Evolutionary conservation across 345 rosid genomes (phyloP), one percentile per base, ranked within the genome.

Genomic region (Citrus inodora): DNA sequence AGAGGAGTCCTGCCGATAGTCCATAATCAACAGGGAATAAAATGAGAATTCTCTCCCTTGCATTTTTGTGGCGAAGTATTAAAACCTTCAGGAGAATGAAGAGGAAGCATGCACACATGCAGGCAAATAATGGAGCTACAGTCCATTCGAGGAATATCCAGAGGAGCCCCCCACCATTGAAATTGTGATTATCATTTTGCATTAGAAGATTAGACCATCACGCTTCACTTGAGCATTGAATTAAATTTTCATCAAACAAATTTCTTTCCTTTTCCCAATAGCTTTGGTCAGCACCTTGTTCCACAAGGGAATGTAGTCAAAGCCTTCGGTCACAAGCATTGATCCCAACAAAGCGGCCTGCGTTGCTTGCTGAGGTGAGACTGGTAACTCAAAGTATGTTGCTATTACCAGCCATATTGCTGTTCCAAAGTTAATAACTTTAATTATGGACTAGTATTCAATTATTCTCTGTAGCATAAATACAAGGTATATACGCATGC

Each of bases 331-430:
- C 33, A 68, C 78, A 37, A 81, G 80, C 66, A 81, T 33, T 48
- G 75, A 81, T 71, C 86, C 85, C 58, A 86, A 35, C 64, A 86
- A 75, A 69, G 82, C 83, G 70, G 80, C 78, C 73, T 83, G 83
- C 32, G 68, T 81, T 10, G 81, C 81, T 60, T 83, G 81, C 68
- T 78, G 79, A 25, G 82, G 62, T 35, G 85, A 86, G 2, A 86
- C 88, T 30, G 87, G 87, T 27, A 83, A 35, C 82, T 80, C 85
- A 69, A 75, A 63, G 46, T 78, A 82, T 25, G 84, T 83, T 46
- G 88, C 85, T 24, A 83, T 38, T 75, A 79, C 32, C 53, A 83
- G 74, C 86, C 85, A 86, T 40, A 79, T 83, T 74, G 85, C 86
- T 81, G 78, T 76, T 79, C 27, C 70, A 42, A 30, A 61, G 64